Evolutionary conservation across 1,139 yeast species (phyloP).

Genomic region (Kodamaea plutei): DNA sequence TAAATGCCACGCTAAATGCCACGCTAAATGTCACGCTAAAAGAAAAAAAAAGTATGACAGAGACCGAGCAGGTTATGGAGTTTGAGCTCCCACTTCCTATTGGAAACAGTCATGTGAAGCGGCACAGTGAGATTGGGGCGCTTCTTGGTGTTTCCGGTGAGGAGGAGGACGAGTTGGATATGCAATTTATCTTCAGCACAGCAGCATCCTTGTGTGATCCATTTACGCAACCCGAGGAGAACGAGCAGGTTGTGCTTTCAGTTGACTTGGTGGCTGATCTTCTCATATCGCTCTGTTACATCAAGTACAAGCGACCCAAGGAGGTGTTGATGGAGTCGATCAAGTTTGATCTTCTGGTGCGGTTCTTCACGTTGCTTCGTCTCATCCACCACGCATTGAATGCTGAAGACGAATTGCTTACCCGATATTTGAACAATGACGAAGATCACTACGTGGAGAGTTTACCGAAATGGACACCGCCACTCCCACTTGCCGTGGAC

Average conservation of each 20-base stretch:
- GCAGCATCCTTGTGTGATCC: constrained; percentile 57
- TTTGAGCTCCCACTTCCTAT: constrained; percentile 4
- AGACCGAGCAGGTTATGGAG: constrained; percentile 5
- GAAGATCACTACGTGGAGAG: constrained; percentile 40
- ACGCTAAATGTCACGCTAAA: too few relatives aligned
- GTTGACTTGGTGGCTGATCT: constrained; percentile 51
- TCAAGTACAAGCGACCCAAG: constrained; percentile 10
- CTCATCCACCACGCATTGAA: constrained; percentile 38
- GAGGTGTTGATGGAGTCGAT: constrained; percentile 17
- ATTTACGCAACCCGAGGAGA: constrained; percentile 63
- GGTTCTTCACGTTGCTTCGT: constrained; percentile 40
- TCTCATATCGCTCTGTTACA: constrained; percentile 39
- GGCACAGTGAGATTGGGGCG: constrained; percentile 20
- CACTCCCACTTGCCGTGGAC: constrained; percentile 24
- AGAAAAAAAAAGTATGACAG: neutral
- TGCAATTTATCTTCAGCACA: constrained; percentile 21
- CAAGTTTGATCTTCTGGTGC: constrained; percentile 36
- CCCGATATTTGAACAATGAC: constrained; percentile 43
- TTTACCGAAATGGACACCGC: constrained; percentile 53
- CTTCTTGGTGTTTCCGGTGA: constrained; percentile 17
- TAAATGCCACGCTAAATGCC: too few relatives aligned
- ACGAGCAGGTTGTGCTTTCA: constrained; percentile 49
- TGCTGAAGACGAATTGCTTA: constrained; percentile 44
- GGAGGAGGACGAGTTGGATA: neutral
- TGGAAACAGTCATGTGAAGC: constrained; percentile 15